Percentiles rank a stretch among this genome's conserved stretches.
These are phyloP conservation scores for Lolium rigidum DNA, from an alignment of 176 grass and related monocot species.

Conservation along the genomic window DNA sequence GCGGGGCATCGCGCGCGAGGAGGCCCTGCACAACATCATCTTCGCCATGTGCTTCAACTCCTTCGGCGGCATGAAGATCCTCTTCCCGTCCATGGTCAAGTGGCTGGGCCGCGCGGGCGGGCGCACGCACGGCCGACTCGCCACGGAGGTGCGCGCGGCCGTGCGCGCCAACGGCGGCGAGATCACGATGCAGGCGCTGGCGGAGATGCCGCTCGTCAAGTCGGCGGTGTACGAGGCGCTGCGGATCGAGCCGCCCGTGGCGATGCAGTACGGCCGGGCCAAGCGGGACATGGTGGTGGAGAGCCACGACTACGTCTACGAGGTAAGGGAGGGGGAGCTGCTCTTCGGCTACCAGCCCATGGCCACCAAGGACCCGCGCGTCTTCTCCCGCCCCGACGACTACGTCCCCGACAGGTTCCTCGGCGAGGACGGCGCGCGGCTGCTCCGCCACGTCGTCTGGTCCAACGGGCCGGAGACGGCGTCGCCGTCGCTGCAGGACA, in stretches of 20 bases:
- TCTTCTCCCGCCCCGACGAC: constrained; percentile 78
- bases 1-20: constrained; percentile 73
- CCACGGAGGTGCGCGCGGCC: constrained; percentile 76
- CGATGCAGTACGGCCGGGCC: constrained; percentile 90
- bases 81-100: constrained; percentile 80
- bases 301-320: constrained; percentile 89
- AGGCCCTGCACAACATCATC: constrained; percentile 92
- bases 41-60: constrained; percentile 99
- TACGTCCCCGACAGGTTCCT: constrained; percentile 87
- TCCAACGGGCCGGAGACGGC: constrained; percentile 94
- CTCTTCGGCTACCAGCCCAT: constrained; percentile 99
- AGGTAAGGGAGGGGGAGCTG: constrained; percentile 91
- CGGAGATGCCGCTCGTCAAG: constrained; percentile 89
- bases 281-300: constrained; percentile 96
- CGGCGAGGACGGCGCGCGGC: constrained; percentile 58
- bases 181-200: constrained; percentile 66
- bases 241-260: constrained; percentile 87
- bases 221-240: constrained; percentile 95
- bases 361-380: constrained; percentile 89
- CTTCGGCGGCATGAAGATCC: constrained; percentile 84
- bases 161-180: constrained; percentile 61
- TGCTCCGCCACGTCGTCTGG: constrained; percentile 89
- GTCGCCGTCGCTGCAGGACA: constrained; percentile 80
- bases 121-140: constrained; percentile 63
- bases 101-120: constrained; percentile 87